Percentiles rank a stretch among this genome's conserved stretches.
phyloP scores from a whole-genome alignment of 768 basidiomycete species.

The Clitopilus passeckerianus region DNA sequence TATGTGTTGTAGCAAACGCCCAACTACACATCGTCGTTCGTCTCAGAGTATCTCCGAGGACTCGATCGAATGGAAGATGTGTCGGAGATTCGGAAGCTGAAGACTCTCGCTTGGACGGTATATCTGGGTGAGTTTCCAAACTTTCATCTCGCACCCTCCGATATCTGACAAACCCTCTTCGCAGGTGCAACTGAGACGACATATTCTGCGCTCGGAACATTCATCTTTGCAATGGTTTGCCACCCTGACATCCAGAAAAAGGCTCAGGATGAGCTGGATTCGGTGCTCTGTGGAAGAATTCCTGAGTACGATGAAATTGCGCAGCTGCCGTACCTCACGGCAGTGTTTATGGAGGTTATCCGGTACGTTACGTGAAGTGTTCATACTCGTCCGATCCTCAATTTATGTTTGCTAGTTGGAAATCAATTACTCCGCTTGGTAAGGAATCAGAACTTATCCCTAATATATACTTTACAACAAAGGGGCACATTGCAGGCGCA shows the following conservation, averaged over 20 bases:
- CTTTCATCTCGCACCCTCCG: background rate
- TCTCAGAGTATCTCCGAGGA: background rate
- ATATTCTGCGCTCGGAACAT: background rate
- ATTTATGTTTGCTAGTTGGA: background rate
- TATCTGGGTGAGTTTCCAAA: background rate
- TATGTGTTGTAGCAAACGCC: too few species aligned
- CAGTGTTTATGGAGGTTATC: background rate
- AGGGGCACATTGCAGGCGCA: slow-evolving; percentile 14
- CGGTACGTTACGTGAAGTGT: background rate
- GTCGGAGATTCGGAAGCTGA: background rate
- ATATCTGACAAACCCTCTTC: slow-evolving; percentile 1
- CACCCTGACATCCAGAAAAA: background rate
- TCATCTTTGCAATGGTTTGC: background rate
- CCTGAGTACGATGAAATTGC: background rate
- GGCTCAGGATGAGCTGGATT: background rate
- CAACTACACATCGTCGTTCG: background rate
- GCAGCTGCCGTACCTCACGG: background rate
- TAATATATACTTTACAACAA: background rate
- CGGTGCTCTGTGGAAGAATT: background rate
- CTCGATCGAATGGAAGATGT: background rate
- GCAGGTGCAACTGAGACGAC: background rate
- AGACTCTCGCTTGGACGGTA: background rate
- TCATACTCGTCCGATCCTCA: background rate
- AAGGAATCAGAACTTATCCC: background rate
- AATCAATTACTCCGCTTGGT: background rate